A percentile compares a stretch with the other conserved stretches of the same genome.
Evolutionary conservation across 176 grass and related monocot genomes (phyloP).

Genomic region (Microstegium vimineum): DNA sequence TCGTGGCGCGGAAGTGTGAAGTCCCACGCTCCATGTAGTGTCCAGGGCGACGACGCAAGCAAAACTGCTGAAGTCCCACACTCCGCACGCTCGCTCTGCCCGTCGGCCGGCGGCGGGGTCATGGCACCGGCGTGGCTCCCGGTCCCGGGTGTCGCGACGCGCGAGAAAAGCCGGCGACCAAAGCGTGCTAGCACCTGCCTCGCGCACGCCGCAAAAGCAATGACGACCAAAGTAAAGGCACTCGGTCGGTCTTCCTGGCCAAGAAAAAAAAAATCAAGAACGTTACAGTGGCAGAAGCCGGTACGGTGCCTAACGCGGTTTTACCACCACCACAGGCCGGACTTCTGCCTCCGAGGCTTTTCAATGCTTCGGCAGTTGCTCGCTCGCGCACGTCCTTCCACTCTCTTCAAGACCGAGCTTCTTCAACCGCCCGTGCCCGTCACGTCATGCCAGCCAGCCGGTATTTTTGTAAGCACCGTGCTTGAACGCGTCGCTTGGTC

Average conservation of each 20-base stretch:
- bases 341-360: background rate
- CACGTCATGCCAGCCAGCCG: background rate
- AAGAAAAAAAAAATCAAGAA: background rate
- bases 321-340: background rate
- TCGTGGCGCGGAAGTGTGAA: background rate
- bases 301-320: background rate
- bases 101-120: background rate
- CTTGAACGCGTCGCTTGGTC: background rate
- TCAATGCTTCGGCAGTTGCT: background rate
- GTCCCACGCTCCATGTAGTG: background rate
- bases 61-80: background rate
- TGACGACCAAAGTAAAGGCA: background rate
- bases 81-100: background rate
- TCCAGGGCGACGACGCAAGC: background rate
- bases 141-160: background rate
- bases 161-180: slow-evolving; percentile 10
- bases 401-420: background rate
- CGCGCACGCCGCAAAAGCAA: slow-evolving; percentile 25
- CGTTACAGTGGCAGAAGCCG: too few species aligned
- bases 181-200: background rate
- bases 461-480: background rate
- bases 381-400: background rate
- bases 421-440: background rate
- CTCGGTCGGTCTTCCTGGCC: background rate
- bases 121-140: background rate